Percentiles rank a stretch among this genome's conserved stretches.
phyloP scores from a whole-genome alignment of 352 stramenopile species.

The Phytophthora litchii region DNA sequence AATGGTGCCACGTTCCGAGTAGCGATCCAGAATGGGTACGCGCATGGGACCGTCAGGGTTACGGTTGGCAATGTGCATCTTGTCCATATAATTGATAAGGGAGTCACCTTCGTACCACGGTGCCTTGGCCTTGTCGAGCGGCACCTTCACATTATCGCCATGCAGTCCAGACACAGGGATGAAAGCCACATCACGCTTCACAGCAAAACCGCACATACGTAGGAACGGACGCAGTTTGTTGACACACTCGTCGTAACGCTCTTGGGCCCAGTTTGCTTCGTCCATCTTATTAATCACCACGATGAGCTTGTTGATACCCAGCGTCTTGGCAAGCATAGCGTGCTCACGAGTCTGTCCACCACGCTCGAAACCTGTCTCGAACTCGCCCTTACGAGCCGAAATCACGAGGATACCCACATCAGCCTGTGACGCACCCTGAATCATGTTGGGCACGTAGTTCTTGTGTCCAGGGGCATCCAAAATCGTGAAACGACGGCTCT shows the following conservation, averaged over 20 bases:
- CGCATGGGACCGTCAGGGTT: conserved; percentile 92
- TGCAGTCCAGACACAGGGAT: conserved; percentile 96
- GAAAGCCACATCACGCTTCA: conserved; percentile 98
- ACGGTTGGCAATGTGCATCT: conserved; percentile 90
- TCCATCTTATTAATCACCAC: conserved; percentile 99
- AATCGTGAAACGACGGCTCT: conserved; percentile 96
- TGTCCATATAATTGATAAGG: conserved; percentile 95
- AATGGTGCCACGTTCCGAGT: conserved; percentile 96
- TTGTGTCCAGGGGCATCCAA: conserved; percentile 98
- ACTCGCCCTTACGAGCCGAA: conserved; percentile 96
- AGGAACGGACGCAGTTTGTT: conserved; percentile 96
- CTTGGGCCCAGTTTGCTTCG: conserved; percentile 95
- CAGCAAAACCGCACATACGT: conserved; percentile 95
- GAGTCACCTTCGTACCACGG: conserved; percentile 96
- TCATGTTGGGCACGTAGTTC: conserved; percentile 99
- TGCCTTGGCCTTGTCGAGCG: conserved; percentile 62
- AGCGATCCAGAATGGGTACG: conserved; percentile 98
- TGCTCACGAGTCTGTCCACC: conserved; percentile 99
- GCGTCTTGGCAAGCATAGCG: conserved; percentile 98
- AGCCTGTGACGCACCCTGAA: conserved; percentile 95
- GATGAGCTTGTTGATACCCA: conserved; percentile 98
- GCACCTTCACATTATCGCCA: conserved; percentile 97
- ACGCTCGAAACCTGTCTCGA: conserved; percentile 98
- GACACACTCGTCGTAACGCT: conserved; percentile 92
- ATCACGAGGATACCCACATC: conserved; percentile 98